Percentiles rank a stretch among this genome's conserved stretches.
Evolutionary conservation across 139 green algal species (phyloP).

Genomic region (Eudorina sp.): DNA sequence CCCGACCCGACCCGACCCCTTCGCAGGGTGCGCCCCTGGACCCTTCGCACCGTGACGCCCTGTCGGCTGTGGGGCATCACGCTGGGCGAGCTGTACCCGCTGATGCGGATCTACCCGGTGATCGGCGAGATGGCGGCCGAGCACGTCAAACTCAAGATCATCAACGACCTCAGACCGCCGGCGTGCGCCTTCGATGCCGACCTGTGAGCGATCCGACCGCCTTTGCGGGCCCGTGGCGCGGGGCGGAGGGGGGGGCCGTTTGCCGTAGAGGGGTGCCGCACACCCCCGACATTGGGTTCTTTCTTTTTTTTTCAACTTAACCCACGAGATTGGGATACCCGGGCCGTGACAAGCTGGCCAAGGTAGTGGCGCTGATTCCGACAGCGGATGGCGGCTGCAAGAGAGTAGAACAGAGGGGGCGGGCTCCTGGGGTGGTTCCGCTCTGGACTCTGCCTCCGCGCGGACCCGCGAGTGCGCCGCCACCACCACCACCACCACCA

Average conservation of each 20-base stretch:
- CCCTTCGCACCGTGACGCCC: conserved; percentile 27
- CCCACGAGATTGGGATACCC: too few species aligned
- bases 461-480: too few species aligned
- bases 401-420: too few species aligned
- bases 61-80: conserved; percentile 42
- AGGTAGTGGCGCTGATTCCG: too few species aligned
- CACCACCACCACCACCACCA: not conserved
- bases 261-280: not conserved
- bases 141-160: conserved; percentile 29
- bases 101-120: conserved; percentile 36
- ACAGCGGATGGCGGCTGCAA: too few species aligned
- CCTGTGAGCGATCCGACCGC: not conserved
- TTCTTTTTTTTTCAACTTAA: too few species aligned
- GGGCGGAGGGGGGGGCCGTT: not conserved
- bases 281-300: too few species aligned
- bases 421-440: too few species aligned
- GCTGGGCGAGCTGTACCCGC: conserved; percentile 17
- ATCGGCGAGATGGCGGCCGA: conserved; percentile 23
- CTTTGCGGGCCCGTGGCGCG: not conserved
- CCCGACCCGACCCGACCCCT: not conserved
- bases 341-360: too few species aligned
- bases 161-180: not conserved
- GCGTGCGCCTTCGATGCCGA: not conserved
- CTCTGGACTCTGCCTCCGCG: too few species aligned
- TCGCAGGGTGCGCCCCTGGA: conserved; percentile 43